Conservation (phyloP, 306 rosid species). For the Pyrus communis region DNA sequence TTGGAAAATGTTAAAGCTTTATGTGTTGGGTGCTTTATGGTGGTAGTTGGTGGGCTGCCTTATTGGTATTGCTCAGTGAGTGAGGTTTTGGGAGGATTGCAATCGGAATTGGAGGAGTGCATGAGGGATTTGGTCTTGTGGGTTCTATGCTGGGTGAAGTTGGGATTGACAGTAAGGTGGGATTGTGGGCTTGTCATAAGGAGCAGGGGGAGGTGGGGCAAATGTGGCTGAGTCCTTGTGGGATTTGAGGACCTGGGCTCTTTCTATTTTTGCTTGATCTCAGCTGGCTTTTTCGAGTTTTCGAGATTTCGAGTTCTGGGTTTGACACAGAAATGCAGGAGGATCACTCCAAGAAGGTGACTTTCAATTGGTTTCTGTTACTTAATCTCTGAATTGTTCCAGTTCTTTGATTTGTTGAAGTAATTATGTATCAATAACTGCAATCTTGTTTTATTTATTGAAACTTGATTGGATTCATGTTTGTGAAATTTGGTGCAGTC, state of each 20-base stretch:
- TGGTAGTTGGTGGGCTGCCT: constrained; percentile 34
- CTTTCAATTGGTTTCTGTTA: background rate
- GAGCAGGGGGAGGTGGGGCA: constrained; percentile 92
- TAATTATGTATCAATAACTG: background rate
- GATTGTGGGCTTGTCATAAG: constrained; percentile 74
- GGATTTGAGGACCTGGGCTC: constrained; percentile 14
- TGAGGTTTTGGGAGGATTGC: constrained; percentile 29
- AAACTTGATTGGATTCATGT: background rate
- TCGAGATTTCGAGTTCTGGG: constrained; percentile 25
- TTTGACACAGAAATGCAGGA: constrained; percentile 58
- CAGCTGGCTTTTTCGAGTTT: constrained; percentile 14
- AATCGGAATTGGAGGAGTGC: constrained; percentile 38
- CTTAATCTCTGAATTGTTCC: background rate
- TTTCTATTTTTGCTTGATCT: constrained; percentile 28
- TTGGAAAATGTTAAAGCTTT: constrained; percentile 26
- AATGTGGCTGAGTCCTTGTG: constrained; percentile 63
- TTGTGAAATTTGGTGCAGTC: background rate
- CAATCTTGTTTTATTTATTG: background rate
- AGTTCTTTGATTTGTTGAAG: background rate
- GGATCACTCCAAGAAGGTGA: constrained; percentile 76
- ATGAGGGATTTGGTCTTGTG: constrained; percentile 66
- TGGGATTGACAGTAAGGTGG: constrained; percentile 47
- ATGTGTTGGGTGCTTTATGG: constrained; percentile 32
- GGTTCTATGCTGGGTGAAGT: constrained; percentile 45
- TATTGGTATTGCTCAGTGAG: constrained; percentile 14